Evolutionary conservation across 805 yeast species (phyloP), one percentile per base, ranked within the genome.

Genomic region (Helenozyma rhizophorensis): DNA sequence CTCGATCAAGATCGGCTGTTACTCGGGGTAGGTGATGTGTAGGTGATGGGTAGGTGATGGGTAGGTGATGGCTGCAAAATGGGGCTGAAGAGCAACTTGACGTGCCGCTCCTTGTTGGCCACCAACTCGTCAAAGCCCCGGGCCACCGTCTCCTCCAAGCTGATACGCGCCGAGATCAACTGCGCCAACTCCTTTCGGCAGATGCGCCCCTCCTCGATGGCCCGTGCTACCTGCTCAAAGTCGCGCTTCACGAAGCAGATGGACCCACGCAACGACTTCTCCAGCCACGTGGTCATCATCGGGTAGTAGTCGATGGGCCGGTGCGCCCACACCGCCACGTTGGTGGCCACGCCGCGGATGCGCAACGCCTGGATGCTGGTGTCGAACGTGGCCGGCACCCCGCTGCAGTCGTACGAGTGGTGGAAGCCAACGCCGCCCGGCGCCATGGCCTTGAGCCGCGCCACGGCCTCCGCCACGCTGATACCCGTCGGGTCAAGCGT

Each of bases 301-400:
- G 80, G 81, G 42, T 63, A 63, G 48, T 68, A 72, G 11, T 59
- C 60, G 16, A 71, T 56, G 6, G 76, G 68, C 23, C 65, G 58
- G 28, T 68, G 64, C 14, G 79, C 76, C 82, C 83, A 79, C 27
- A 80, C 73, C 4, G 85, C 85, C 34, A 79, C 70, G 52, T 78
- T 79, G 19, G 76, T 74, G n/a, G 78, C 72, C 2, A 64, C 60
- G 27, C 85, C 85, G 40, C 73, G 66, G 5, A 74, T 69, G 1
- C 69, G 58, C 7, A 76, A 55, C 4, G 76, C 74, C 23, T 58
- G 60, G 23, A 79, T 50, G 3, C 76, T 73, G 4, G 79, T 65
- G 28, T 64, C 65, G 33, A 73, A 68, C 9, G 83, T 78, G 7
- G 68, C 65, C 32, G 66, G 71, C 8, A 76, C 55, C 14, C 81